phyloP scores from a whole-genome alignment of 768 basidiomycete genomes.

The Boletus bicolor region DNA sequence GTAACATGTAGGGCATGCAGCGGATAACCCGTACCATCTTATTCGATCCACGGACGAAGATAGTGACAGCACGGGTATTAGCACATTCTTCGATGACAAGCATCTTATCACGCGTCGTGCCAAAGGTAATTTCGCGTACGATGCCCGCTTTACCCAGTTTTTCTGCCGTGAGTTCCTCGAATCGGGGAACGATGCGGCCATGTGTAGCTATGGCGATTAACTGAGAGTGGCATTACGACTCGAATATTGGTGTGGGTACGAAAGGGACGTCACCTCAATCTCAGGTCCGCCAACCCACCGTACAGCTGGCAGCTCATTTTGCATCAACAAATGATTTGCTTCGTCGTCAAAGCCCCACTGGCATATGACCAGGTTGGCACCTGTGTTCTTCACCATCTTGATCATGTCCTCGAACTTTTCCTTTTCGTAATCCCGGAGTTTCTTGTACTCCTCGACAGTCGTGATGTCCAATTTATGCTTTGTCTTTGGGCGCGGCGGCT shows the following conservation, averaged over 20 bases:
- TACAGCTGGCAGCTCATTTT: slow-evolving; percentile 95
- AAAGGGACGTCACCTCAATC: slow-evolving; percentile 68
- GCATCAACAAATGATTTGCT: slow-evolving; percentile 96
- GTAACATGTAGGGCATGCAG: neutral
- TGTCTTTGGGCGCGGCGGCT: slow-evolving; percentile 98
- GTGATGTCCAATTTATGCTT: slow-evolving; percentile 99
- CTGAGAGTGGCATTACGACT: slow-evolving; percentile 37
- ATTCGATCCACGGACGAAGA: slow-evolving; percentile 96
- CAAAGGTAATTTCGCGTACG: slow-evolving; percentile 92
- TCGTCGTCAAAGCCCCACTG: slow-evolving; percentile 99
- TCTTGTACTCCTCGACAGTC: slow-evolving; percentile 94
- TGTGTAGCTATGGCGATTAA: slow-evolving; percentile 98
- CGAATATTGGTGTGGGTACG: neutral
- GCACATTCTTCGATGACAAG: slow-evolving; percentile 98
- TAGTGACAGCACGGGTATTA: slow-evolving; percentile 92
- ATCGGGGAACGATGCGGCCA: slow-evolving; percentile 96
- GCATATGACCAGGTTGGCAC: slow-evolving; percentile 97
- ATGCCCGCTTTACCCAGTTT: slow-evolving; percentile 94
- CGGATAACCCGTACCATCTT: slow-evolving; percentile 78
- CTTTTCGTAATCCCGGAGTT: slow-evolving; percentile 91
- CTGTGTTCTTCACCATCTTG: slow-evolving; percentile 90
- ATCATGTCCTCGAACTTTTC: slow-evolving; percentile 98
- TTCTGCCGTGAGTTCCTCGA: slow-evolving; percentile 88
- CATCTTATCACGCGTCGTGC: slow-evolving; percentile 99
- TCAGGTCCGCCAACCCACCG: slow-evolving; percentile 99